These are phyloP conservation scores for Botryotinia globosa DNA, from an alignment of 2,329 filamentous ascomycete genomes.

Conservation along the genomic window DNA sequence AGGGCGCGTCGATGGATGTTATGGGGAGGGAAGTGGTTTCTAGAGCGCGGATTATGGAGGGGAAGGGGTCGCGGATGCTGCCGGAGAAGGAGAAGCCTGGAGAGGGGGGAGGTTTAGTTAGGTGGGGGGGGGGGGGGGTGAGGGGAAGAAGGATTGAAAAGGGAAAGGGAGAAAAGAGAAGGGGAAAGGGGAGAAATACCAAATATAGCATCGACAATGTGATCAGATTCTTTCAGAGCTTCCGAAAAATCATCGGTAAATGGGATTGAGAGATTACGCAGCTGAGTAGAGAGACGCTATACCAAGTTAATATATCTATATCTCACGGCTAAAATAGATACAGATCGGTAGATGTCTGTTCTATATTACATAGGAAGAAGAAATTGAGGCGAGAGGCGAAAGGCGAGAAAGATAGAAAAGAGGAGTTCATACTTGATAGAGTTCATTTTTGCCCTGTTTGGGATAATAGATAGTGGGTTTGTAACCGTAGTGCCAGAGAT, in stretches of 20 bases:
- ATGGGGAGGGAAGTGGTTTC: conserved; percentile 72
- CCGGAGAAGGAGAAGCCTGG: conserved; percentile 88
- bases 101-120: not conserved
- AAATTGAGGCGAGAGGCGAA: too few species aligned
- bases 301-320: not conserved
- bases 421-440: conserved; percentile 66
- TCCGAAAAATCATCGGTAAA: conserved; percentile 77
- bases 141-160: conserved; percentile 8
- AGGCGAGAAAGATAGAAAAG: not conserved
- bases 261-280: conserved; percentile 76
- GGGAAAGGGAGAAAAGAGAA: not conserved
- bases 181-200: conserved; percentile 47
- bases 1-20: conserved; percentile 87
- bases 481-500: conserved; percentile 91
- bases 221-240: conserved; percentile 67
- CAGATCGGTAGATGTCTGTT: not conserved
- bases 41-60: conserved; percentile 73
- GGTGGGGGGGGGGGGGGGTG: conserved; percentile 10
- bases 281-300: conserved; percentile 78
- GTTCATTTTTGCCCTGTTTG: conserved; percentile 83
- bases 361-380: not conserved
- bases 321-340: not conserved
- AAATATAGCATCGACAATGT: conserved; percentile 91
- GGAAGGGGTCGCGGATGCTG: conserved; percentile 89
- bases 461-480: conserved; percentile 87